Evolutionary conservation across 768 basidiomycete genomes (phyloP).

Genomic region (Suillus sp.): DNA sequence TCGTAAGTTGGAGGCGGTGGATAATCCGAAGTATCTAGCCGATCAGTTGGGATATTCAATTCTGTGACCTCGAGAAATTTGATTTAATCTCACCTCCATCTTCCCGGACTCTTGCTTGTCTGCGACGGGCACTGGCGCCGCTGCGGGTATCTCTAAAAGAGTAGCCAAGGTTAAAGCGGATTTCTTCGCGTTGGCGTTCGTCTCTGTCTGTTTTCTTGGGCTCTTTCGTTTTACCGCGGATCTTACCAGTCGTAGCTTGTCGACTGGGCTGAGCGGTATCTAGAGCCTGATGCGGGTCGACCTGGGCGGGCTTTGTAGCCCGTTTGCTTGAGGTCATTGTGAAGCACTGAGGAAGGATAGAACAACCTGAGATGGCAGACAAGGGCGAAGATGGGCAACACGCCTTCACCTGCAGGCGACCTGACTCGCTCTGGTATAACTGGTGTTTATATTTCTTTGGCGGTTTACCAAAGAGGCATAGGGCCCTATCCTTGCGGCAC

Average conservation of each 20-base stretch:
- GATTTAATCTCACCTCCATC: slow-evolving; percentile 31
- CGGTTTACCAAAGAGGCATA: slow-evolving; percentile 24
- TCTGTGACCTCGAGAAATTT: slow-evolving; percentile 1
- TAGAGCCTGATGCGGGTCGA: slow-evolving; percentile 60
- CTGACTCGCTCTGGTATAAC: slow-evolving; percentile 32
- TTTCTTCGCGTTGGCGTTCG: slow-evolving; percentile 46
- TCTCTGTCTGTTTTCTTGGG: slow-evolving; percentile 48
- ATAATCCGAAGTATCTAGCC: slow-evolving; percentile 49
- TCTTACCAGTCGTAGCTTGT: slow-evolving; percentile 44
- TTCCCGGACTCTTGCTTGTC: slow-evolving; percentile 31
- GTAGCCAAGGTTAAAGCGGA: slow-evolving; percentile 34
- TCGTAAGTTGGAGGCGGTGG: slow-evolving; percentile 80
- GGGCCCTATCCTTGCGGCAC: slow-evolving; percentile 10
- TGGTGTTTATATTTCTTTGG: slow-evolving; percentile 35
- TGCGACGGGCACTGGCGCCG: slow-evolving; percentile 26
- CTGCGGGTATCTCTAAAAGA: slow-evolving; percentile 32
- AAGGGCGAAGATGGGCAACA: slow-evolving; percentile 41
- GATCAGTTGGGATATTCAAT: slow-evolving; percentile 26
- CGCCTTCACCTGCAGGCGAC: slow-evolving; percentile 38
- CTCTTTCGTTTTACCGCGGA: slow-evolving; percentile 34
- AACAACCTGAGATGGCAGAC: slow-evolving; percentile 35
- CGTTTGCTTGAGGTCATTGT: slow-evolving; percentile 39
- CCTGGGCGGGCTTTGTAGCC: slow-evolving; percentile 32
- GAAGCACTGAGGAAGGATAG: slow-evolving; percentile 35
- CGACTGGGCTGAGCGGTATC: slow-evolving; percentile 56